Evolutionary conservation across 2,329 filamentous ascomycete genomes (phyloP).

Genomic region (Hansfordia pulvinata): DNA sequence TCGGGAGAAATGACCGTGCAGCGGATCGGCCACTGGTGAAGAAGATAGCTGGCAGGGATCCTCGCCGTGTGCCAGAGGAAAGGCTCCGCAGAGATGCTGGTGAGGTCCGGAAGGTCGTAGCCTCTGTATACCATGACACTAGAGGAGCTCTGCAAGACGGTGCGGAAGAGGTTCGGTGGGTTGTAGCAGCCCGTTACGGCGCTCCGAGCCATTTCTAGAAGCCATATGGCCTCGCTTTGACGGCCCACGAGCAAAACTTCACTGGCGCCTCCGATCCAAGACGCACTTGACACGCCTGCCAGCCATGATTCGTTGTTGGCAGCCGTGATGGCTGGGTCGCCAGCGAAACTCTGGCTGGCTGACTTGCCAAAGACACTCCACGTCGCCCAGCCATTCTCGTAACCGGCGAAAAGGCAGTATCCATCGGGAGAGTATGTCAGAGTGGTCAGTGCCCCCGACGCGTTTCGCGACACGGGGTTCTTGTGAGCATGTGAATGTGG

Average conservation of each 20-base stretch:
- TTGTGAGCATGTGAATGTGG: conserved; percentile 69
- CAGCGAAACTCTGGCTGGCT: conserved; percentile 69
- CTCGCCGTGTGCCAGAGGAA: conserved; percentile 92
- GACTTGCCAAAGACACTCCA: conserved; percentile 97
- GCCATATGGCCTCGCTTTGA: conserved; percentile 69
- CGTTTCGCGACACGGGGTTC: conserved; percentile 50
- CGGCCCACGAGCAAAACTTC: conserved; percentile 65
- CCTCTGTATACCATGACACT: conserved; percentile 88
- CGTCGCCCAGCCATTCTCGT: conserved; percentile 82
- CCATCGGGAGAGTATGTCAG: conserved; percentile 87
- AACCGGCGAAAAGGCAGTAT: conserved; percentile 90
- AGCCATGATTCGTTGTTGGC: conserved; percentile 74
- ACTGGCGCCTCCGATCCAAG: conserved; percentile 79
- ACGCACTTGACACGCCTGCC: conserved; percentile 60
- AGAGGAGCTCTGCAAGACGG: conserved; percentile 76
- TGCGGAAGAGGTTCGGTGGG: conserved; percentile 79
- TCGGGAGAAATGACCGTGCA: conserved; percentile 81
- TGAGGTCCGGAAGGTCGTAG: conserved; percentile 81
- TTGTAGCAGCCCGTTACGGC: conserved; percentile 88
- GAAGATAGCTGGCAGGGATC: conserved; percentile 71
- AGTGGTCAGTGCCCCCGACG: conserved; percentile 59
- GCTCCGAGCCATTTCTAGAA: conserved; percentile 84
- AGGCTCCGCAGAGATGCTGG: conserved; percentile 80
- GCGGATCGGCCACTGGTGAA: conserved; percentile 87
- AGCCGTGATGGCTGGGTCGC: conserved; percentile 48